A percentile compares a stretch with the other conserved stretches of the same genome.
Evolutionary conservation across 352 stramenopile species (phyloP).

Genomic region (Globisporangium takayamanum): DNA sequence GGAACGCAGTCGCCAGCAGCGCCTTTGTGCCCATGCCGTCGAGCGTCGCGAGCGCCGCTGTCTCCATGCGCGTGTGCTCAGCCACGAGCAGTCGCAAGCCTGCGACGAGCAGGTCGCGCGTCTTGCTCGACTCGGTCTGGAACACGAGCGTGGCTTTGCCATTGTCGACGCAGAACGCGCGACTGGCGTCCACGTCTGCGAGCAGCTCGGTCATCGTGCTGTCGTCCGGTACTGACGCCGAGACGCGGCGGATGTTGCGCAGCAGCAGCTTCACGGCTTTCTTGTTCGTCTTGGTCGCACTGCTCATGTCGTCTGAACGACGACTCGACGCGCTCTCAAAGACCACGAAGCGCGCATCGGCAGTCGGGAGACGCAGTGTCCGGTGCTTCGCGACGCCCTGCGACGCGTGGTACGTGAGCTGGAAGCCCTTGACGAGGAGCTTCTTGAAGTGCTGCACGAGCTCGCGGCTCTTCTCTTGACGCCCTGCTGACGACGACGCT

Average conservation of each 20-base stretch:
- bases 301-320: neutral
- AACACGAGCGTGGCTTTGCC: slow-evolving; percentile 57
- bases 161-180: slow-evolving; percentile 50
- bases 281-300: slow-evolving; percentile 28
- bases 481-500: slow-evolving; percentile 1
- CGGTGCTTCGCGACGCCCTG: slow-evolving; percentile 39
- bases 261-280: slow-evolving; percentile 51
- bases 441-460: slow-evolving; percentile 70
- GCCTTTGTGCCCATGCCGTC: slow-evolving; percentile 11
- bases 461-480: slow-evolving; percentile 48
- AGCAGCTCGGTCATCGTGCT: neutral
- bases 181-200: slow-evolving; percentile 21
- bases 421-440: slow-evolving; percentile 56
- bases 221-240: slow-evolving; percentile 17
- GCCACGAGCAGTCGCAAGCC: slow-evolving; percentile 53
- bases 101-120: slow-evolving; percentile 55
- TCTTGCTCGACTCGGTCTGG: slow-evolving; percentile 59
- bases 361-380: slow-evolving; percentile 28
- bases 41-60: slow-evolving; percentile 27
- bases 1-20: slow-evolving; percentile 4
- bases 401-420: slow-evolving; percentile 52
- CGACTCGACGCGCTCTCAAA: slow-evolving; percentile 32
- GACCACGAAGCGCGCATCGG: slow-evolving; percentile 41
- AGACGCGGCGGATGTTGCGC: slow-evolving; percentile 48
- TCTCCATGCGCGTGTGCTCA: slow-evolving; percentile 47